Evolutionary conservation across 2,329 filamentous ascomycete species (phyloP).

Genomic region (Fusarium algeriense): DNA sequence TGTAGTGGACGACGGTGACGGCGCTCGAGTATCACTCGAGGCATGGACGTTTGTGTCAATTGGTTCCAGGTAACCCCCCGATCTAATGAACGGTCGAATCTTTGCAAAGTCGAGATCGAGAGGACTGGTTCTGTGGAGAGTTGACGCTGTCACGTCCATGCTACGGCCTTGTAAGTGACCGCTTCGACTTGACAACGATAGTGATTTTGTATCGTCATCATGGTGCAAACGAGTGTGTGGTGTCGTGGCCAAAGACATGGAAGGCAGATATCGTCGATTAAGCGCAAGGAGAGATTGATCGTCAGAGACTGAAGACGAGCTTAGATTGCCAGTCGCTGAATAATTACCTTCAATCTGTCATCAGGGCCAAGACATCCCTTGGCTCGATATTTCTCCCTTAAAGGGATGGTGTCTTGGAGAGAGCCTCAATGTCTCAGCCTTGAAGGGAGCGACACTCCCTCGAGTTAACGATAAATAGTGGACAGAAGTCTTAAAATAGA

Average conservation of each 20-base stretch:
- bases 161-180: not conserved
- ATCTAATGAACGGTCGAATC: constrained; percentile 8
- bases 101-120: constrained; percentile 29
- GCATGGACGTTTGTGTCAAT: not conserved
- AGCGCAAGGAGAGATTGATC: not conserved
- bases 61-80: not conserved
- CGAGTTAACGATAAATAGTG: not conserved
- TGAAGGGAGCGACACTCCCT: not conserved
- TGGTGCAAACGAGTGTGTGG: not conserved
- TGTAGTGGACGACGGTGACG: not conserved
- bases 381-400: not conserved
- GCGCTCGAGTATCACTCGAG: not conserved
- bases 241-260: constrained; percentile 9
- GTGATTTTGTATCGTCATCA: not conserved
- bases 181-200: not conserved
- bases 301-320: not conserved
- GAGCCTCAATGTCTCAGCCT: not conserved
- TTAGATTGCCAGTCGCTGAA: not conserved
- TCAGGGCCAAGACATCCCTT: constrained; percentile 6
- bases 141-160: constrained; percentile 28
- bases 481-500: not conserved
- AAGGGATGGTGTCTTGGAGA: constrained; percentile 6
- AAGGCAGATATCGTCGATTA: not conserved
- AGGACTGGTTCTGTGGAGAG: constrained; percentile 26
- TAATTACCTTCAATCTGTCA: not conserved